Conservation (phyloP, 768 basidiomycete species). For the Porpolomopsis calyptriformis region DNA sequence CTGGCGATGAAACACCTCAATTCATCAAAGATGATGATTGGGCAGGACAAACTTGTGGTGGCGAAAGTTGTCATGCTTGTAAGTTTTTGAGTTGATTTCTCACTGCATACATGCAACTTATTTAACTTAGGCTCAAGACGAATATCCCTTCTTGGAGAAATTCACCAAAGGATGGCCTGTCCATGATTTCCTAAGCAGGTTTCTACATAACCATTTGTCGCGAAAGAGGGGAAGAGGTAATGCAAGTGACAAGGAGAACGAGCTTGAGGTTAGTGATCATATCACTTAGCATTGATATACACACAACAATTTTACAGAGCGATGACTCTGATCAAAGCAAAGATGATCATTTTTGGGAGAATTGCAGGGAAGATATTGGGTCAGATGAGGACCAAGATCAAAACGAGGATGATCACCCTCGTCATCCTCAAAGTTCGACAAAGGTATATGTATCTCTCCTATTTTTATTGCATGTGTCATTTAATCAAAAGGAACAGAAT, state of each 20-base stretch:
- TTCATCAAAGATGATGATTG: background rate
- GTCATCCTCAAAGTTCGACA: background rate
- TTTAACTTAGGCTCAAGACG: background rate
- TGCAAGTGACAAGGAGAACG: background rate
- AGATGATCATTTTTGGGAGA: background rate
- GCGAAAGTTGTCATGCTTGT: background rate
- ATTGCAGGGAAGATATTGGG: too few relatives aligned
- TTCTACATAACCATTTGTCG: background rate
- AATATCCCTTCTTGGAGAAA: too few relatives aligned
- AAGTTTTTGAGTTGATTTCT: background rate
- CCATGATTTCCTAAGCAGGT: background rate
- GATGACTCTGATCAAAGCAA: background rate
- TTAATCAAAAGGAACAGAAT: background rate
- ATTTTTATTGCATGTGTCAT: background rate
- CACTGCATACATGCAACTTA: background rate
- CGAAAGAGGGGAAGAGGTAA: background rate
- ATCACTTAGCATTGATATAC: background rate
- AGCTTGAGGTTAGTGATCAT: background rate
- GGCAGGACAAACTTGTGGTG: background rate
- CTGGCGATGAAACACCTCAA: background rate
- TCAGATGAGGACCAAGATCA: background rate
- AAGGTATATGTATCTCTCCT: background rate
- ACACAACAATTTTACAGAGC: background rate
- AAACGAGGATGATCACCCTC: background rate
- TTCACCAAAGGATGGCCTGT: conserved; percentile 1